Percentiles rank a stretch among this genome's conserved stretches.
Conservation (phyloP, 768 basidiomycete species). For the Gloeopeniophorella convolvens region DNA sequence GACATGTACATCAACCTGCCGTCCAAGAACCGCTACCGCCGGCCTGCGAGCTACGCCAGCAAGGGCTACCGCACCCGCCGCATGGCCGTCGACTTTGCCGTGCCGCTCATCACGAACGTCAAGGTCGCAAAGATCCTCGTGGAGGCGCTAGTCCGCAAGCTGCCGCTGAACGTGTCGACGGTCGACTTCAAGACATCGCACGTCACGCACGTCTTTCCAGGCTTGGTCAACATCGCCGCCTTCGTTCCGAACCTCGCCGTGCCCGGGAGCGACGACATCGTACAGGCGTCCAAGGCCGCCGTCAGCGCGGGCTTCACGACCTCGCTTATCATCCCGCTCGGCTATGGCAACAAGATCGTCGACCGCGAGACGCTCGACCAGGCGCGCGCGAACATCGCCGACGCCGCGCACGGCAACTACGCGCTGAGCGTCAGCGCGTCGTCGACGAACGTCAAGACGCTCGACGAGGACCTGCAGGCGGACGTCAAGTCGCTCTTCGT, state of each 20-base stretch:
- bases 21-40: constrained; percentile 94
- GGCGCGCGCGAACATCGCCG: constrained; percentile 57
- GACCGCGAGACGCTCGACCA: constrained; percentile 63
- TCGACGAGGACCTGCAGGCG: constrained; percentile 71
- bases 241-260: constrained; percentile 72
- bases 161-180: constrained; percentile 85
- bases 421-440: constrained; percentile 77
- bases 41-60: constrained; percentile 94
- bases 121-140: constrained; percentile 97
- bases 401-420: constrained; percentile 79
- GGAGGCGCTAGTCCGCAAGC: constrained; percentile 84
- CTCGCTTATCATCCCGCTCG: constrained; percentile 69
- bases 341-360: constrained; percentile 52
- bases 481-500: constrained; percentile 86
- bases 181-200: constrained; percentile 95
- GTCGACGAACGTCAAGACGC: constrained; percentile 48
- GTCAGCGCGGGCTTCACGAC: constrained; percentile 89
- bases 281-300: constrained; percentile 69
- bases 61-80: constrained; percentile 96
- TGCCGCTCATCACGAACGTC: constrained; percentile 96
- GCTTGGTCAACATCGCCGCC: constrained; percentile 80
- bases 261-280: constrained; percentile 51
- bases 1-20: constrained; percentile 99
- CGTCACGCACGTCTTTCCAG: constrained; percentile 84
- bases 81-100: constrained; percentile 98